A percentile compares a stretch with the other conserved stretches of the same genome.
Conservation (phyloP, 768 basidiomycete species). For the Tulasnella sp. region DNA sequence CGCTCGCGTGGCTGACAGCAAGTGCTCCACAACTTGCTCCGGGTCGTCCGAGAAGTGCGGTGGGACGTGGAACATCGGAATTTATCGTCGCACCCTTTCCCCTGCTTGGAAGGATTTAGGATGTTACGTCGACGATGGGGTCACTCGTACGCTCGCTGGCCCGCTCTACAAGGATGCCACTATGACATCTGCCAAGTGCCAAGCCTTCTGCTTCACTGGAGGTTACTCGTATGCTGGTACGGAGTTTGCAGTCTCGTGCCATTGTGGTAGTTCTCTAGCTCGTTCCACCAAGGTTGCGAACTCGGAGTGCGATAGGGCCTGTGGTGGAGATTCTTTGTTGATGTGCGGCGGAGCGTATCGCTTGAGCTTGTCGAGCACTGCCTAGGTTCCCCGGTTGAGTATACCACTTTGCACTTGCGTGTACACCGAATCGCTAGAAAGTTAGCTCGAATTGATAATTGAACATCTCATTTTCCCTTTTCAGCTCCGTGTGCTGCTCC, state of each 20-base stretch:
- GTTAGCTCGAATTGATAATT: not conserved
- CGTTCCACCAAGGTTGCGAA: not conserved
- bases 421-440: too few species aligned
- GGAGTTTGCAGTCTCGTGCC: not conserved
- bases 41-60: not conserved
- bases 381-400: not conserved
- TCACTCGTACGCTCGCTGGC: not conserved
- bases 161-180: not conserved
- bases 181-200: not conserved
- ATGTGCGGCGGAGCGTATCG: not conserved
- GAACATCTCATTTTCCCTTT: not conserved
- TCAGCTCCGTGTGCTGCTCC: not conserved
- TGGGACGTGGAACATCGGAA: not conserved
- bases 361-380: not conserved
- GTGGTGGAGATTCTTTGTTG: not conserved
- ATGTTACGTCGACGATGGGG: not conserved
- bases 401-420: too few species aligned
- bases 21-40: not conserved
- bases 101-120: not conserved
- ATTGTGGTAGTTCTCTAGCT: not conserved
- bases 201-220: not conserved
- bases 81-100: not conserved
- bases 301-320: not conserved
- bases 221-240: constrained; percentile 1
- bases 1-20: not conserved